Conservation (phyloP, 129 eudicot genomes). For the Gnaphalium uliginosum region DNA sequence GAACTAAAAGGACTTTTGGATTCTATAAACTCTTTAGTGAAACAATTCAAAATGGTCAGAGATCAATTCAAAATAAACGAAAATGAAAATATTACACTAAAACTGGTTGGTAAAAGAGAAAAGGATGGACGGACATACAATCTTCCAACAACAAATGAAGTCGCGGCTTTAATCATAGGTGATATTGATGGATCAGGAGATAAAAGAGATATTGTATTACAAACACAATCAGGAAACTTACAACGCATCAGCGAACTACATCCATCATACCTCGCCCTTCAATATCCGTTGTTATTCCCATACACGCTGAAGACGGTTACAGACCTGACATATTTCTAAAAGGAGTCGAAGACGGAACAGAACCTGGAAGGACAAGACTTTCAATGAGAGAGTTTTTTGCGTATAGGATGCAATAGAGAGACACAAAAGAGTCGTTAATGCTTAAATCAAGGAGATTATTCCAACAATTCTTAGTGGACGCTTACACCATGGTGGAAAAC, state of each 20-base stretch:
- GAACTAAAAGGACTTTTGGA: background rate
- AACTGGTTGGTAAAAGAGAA: background rate
- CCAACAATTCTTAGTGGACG: background rate
- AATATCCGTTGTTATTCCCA: background rate
- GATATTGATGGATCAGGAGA: background rate
- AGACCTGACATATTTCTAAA: background rate
- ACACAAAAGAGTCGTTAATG: background rate
- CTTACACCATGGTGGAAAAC: too few species aligned
- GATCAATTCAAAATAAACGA: background rate
- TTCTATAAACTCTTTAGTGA: background rate
- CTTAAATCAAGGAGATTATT: background rate
- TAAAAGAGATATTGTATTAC: background rate
- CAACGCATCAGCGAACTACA: background rate
- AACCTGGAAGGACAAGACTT: background rate
- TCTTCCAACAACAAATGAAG: background rate
- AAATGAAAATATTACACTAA: background rate
- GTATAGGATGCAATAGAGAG: background rate
- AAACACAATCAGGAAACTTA: background rate
- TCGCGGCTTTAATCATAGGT: background rate
- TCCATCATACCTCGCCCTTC: background rate
- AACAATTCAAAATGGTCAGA: background rate
- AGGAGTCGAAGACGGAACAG: background rate
- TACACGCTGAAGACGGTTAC: background rate
- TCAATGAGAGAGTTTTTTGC: background rate
- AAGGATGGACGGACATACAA: background rate